Conservation (phyloP, 441 rosid genomes). For the Jatropha multifida region DNA sequence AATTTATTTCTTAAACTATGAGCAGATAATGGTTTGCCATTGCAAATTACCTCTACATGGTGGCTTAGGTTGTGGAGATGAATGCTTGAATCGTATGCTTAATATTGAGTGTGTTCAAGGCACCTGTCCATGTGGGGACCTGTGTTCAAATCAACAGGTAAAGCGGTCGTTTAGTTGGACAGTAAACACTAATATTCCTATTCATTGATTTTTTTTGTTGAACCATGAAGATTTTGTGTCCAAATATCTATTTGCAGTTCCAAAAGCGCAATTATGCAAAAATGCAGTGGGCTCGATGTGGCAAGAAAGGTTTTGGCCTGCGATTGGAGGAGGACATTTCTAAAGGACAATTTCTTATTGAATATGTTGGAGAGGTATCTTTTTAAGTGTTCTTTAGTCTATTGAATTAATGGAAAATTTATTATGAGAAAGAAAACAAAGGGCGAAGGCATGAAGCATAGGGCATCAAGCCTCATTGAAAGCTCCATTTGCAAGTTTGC, state of each 20-base stretch:
- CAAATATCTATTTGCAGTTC: slow-evolving; percentile 61
- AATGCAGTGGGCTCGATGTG: slow-evolving; percentile 75
- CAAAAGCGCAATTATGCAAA: slow-evolving; percentile 78
- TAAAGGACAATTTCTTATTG: slow-evolving; percentile 83
- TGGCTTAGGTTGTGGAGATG: slow-evolving; percentile 83
- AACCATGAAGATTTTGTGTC: slow-evolving; percentile 15
- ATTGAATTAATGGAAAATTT: slow-evolving; percentile 14
- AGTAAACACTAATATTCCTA: background rate
- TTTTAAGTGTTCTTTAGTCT: slow-evolving; percentile 5
- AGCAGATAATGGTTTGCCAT: slow-evolving; percentile 95
- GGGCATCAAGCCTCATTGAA: slow-evolving; percentile 2
- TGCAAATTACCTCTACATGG: slow-evolving; percentile 69
- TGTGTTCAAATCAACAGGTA: slow-evolving; percentile 96
- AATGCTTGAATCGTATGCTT: slow-evolving; percentile 92
- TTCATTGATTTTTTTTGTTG: slow-evolving; percentile 4
- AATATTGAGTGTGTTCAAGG: slow-evolving; percentile 94
- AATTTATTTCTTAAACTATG: slow-evolving; percentile 16
- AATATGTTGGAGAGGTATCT: slow-evolving; percentile 98
- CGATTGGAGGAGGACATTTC: slow-evolving; percentile 67
- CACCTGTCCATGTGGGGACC: slow-evolving; percentile 90
- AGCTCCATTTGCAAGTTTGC: background rate
- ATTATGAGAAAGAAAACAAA: slow-evolving; percentile 1
- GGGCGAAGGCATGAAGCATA: background rate
- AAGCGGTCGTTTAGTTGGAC: slow-evolving; percentile 22
- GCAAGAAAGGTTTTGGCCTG: slow-evolving; percentile 97